phyloP scores from a whole-genome alignment of 1,284 basidiomycete genomes.

The Ceratobasidium sp. region DNA sequence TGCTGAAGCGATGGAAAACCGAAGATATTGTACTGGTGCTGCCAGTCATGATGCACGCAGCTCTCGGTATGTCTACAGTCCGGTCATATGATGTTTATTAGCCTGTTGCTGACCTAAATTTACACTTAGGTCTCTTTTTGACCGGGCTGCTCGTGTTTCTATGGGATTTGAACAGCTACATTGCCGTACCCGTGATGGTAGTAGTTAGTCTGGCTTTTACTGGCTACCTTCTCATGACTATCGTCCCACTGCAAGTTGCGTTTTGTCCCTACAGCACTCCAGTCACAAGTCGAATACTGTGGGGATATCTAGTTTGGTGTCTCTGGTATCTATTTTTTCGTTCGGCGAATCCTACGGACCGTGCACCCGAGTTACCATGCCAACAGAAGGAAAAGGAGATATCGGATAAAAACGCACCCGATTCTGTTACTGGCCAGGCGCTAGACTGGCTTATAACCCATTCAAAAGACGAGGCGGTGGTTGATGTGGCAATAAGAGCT shows the following conservation, averaged over 20 bases:
- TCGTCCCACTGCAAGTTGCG: not conserved
- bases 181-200: not conserved
- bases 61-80: not conserved
- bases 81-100: too few species aligned
- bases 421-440: constrained; percentile 7
- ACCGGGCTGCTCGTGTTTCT: constrained; percentile 8
- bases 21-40: constrained; percentile 4
- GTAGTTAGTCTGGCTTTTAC: not conserved
- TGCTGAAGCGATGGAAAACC: not conserved
- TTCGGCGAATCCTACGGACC: not conserved
- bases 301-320: constrained; percentile 2
- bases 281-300: constrained; percentile 2
- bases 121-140: constrained; percentile 6
- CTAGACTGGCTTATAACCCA: constrained; percentile 31
- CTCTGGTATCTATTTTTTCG: not conserved
- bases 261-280: constrained; percentile 37
- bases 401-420: constrained; percentile 1
- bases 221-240: not conserved
- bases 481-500: constrained; percentile 26
- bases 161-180: not conserved
- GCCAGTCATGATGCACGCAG: constrained; percentile 27
- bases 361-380: not conserved
- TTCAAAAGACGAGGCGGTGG: not conserved
- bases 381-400: constrained; percentile 6
- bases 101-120: not conserved